These are phyloP conservation scores for Pichia cactophila DNA, from an alignment of 1,139 yeast species.

Conservation along the genomic window DNA sequence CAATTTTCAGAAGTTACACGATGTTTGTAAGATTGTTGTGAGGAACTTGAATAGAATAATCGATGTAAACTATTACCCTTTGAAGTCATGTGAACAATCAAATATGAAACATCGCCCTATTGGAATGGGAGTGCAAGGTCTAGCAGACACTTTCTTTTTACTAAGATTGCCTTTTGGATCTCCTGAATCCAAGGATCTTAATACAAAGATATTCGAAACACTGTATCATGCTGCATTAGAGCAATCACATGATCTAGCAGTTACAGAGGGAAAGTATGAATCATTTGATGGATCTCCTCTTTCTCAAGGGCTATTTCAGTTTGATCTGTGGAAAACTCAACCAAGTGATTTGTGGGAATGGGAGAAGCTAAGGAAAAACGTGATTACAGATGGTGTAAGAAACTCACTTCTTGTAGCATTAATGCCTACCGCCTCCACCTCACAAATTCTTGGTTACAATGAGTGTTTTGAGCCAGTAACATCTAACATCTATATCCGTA, in stretches of 20 bases:
- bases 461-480: slow-evolving; percentile 58
- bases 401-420: slow-evolving; percentile 53
- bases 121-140: slow-evolving; percentile 55
- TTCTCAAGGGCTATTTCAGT: slow-evolving; percentile 46
- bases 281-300: slow-evolving; percentile 51
- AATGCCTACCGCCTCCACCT: slow-evolving; percentile 62
- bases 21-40: slow-evolving; percentile 42
- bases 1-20: slow-evolving; percentile 44
- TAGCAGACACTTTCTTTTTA: slow-evolving; percentile 49
- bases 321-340: slow-evolving; percentile 46
- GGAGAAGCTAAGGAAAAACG: slow-evolving; percentile 37
- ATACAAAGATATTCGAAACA: slow-evolving; percentile 49
- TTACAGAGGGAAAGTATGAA: slow-evolving; percentile 38
- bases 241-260: slow-evolving; percentile 47
- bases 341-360: slow-evolving; percentile 48
- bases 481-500: slow-evolving; percentile 47
- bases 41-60: slow-evolving; percentile 46
- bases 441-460: slow-evolving; percentile 50
- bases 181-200: slow-evolving; percentile 42
- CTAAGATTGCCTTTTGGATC: slow-evolving; percentile 49
- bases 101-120: slow-evolving; percentile 49
- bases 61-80: slow-evolving; percentile 47
- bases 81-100: slow-evolving; percentile 41
- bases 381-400: slow-evolving; percentile 40
- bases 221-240: slow-evolving; percentile 53